Evolutionary conservation across 1,284 basidiomycete species (phyloP).

Genomic region (Irpex sp.): DNA sequence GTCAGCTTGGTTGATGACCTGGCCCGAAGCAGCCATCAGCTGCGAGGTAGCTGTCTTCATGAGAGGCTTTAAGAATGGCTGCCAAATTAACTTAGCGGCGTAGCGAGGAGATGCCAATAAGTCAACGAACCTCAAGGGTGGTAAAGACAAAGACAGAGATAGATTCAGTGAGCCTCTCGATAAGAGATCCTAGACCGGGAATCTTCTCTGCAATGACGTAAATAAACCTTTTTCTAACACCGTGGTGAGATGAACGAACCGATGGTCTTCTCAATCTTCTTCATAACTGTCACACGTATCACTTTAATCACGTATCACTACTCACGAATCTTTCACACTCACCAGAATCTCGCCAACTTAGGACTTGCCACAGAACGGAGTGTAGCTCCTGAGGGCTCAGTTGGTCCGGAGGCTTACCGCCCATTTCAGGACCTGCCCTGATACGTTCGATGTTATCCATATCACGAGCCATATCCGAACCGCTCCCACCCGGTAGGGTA

Average conservation of each 20-base stretch:
- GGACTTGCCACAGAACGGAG: constrained; percentile 79
- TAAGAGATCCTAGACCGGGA: constrained; percentile 63
- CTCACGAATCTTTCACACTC: constrained; percentile 2
- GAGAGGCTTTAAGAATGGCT: constrained; percentile 78
- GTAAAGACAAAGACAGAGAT: constrained; percentile 81
- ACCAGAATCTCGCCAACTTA: constrained; percentile 76
- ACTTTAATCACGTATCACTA: too few species aligned
- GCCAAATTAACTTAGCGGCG: constrained; percentile 7
- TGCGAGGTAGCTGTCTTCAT: constrained; percentile 63
- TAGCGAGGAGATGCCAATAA: neutral
- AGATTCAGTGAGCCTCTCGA: constrained; percentile 82
- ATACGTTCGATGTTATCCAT: constrained; percentile 76
- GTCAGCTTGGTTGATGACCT: constrained; percentile 78
- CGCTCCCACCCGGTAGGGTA: constrained; percentile 59
- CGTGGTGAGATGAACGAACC: constrained; percentile 40
- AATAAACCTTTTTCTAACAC: too few species aligned
- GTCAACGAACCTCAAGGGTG: constrained; percentile 44
- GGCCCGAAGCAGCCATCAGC: constrained; percentile 59
- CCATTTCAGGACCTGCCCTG: constrained; percentile 49
- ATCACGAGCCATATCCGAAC: constrained; percentile 64
- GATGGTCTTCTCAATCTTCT: constrained; percentile 85
- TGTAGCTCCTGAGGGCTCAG: constrained; percentile 91
- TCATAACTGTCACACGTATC: constrained; percentile 48
- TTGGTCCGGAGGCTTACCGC: constrained; percentile 66
- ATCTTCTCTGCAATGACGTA: constrained; percentile 51